Evolutionary conservation across 2,329 filamentous ascomycete genomes (phyloP), one percentile per base, ranked within the genome.

Genomic region (Blumeria hordei): DNA sequence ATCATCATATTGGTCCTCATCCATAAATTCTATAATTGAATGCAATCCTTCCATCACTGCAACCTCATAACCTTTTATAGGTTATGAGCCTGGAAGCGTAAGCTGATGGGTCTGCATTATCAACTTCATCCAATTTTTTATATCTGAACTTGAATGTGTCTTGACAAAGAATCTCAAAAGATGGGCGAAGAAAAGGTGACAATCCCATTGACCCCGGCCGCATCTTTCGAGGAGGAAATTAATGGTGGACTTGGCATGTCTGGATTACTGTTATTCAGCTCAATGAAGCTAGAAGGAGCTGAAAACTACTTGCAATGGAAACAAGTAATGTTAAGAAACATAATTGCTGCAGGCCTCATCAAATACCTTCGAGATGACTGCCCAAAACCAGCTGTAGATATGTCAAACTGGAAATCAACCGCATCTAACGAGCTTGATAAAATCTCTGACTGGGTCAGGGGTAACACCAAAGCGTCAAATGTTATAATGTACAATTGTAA

Each of bases 301-400:
- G 34, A 52, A 37, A 52, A 52, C 28, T 52, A 52, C 33, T 35
- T 37, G 11, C 49, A 37, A 52, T 52, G 49, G 49, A 52, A 52
- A 18, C 49, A 52, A n/a, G 33, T 52, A 14, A 52, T 52, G 33
- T 36, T 52, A 16, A 12, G 49, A n/a, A 36, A 52, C n/a, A 52
- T 37, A 6, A 52, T 52, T 33, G 49, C 49, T 10, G 39, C 33
- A 16, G 49, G n/a, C 33, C 14, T 52, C n/a, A n/a, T 52, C 5
- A 37, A 52, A 37, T 52, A 1, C 16, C 34, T 37, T n/a, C 16
- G 21, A 16, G 11, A 3, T 16, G 34, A 51, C 32, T 1, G 39
- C 5, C 9, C 16, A 10, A 37, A 52, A n/a, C 41, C n/a, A 11
- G 6, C 41, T n/a, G n/a, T 52, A 16, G 33, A 52, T 37, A 6